Percentiles rank a stretch among this genome's conserved stretches.
These are phyloP conservation scores for Saraca asoca DNA, from an alignment of 331 rosid species.

Conservation along the genomic window DNA sequence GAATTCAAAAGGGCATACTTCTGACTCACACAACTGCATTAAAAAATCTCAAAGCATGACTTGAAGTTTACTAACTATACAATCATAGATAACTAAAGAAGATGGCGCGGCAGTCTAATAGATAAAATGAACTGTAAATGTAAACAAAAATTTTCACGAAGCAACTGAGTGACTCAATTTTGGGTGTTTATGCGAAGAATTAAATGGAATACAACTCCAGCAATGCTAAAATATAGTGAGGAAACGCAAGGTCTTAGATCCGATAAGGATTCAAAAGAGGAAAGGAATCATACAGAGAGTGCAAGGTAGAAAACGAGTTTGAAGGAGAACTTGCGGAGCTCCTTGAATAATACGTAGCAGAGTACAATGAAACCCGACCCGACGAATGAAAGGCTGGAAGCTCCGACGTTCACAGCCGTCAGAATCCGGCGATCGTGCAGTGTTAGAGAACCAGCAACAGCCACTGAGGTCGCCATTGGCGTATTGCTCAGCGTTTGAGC, in stretches of 20 bases:
- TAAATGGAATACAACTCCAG: constrained; percentile 8
- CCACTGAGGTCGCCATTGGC: constrained; percentile 49
- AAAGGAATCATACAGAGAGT: constrained; percentile 56
- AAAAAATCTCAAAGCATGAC: constrained; percentile 7
- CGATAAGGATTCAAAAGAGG: constrained; percentile 10
- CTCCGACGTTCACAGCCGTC: constrained; percentile 64
- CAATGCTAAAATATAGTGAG: background rate
- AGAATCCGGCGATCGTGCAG: constrained; percentile 64
- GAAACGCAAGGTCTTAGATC: constrained; percentile 37
- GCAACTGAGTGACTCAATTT: background rate
- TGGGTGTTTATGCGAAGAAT: background rate
- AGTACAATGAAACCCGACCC: constrained; percentile 92
- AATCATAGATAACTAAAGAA: background rate
- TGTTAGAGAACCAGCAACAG: constrained; percentile 51
- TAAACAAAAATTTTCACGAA: background rate
- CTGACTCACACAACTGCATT: constrained; percentile 23
- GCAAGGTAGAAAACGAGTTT: constrained; percentile 99
- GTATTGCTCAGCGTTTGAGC: constrained; percentile 21
- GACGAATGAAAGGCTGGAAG: constrained; percentile 79
- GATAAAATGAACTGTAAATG: background rate
- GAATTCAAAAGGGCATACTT: constrained; percentile 2
- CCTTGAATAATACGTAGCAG: constrained; percentile 94
- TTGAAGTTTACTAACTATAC: background rate
- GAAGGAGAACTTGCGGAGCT: constrained; percentile 98
- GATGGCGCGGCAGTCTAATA: background rate